Conservation (phyloP, 2,329 filamentous ascomycete species). For the Ophiostoma tasmaniense region DNA sequence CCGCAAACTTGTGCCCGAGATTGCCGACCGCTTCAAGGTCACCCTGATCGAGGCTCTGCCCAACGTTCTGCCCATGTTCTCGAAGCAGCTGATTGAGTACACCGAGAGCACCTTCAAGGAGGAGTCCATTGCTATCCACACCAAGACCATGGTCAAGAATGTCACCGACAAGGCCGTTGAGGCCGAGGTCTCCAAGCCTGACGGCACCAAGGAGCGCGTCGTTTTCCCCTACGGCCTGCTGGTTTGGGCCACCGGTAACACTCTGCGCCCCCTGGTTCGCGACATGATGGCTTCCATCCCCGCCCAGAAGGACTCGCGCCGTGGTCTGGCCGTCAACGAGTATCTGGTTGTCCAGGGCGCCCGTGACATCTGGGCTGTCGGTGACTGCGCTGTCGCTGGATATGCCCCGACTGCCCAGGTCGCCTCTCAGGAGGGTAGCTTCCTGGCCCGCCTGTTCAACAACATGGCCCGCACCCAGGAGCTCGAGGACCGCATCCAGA, state of each 20-base stretch:
- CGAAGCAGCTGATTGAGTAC: conserved; percentile 98
- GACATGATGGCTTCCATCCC: conserved; percentile 89
- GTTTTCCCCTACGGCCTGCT: conserved; percentile 88
- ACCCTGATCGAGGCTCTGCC: conserved; percentile 95
- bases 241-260: conserved; percentile 97
- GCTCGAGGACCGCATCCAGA: conserved; percentile 66
- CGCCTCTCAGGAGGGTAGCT: conserved; percentile 87
- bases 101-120: conserved; percentile 98
- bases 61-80: conserved; percentile 95
- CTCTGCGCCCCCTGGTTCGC: conserved; percentile 77
- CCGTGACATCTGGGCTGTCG: conserved; percentile 95
- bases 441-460: conserved; percentile 94
- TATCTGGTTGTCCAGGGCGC: conserved; percentile 97
- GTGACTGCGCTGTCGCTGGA: conserved; percentile 94
- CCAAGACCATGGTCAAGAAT: conserved; percentile 98
- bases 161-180: conserved; percentile 90
- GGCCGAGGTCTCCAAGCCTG: conserved; percentile 71
- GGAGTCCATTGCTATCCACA: conserved; percentile 94
- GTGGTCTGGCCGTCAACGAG: conserved; percentile 93
- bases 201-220: conserved; percentile 75
- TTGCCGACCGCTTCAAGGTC: conserved; percentile 90
- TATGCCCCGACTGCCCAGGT: conserved; percentile 98
- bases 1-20: conserved; percentile 95
- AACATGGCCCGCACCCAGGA: conserved; percentile 93
- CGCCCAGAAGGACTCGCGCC: conserved; percentile 88